Evolutionary conservation across 352 stramenopile species (phyloP).

Genomic region (Pythium apleroticum): DNA sequence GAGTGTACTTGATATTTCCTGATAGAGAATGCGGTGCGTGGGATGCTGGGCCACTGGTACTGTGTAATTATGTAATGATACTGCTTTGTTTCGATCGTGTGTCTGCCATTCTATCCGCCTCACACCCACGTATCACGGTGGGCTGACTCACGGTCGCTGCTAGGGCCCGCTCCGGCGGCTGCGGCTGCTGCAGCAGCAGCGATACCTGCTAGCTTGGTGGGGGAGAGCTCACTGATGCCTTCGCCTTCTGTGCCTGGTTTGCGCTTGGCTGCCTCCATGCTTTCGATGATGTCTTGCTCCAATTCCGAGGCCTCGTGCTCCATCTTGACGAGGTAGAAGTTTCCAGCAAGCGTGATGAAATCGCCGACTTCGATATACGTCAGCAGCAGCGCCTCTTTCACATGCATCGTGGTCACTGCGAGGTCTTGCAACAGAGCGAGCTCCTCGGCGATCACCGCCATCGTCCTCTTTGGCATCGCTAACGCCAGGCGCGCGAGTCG

Average conservation of each 20-base stretch:
- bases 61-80: conserved; percentile 23
- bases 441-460: conserved; percentile 40
- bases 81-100: background rate
- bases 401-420: conserved; percentile 27
- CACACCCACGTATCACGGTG: conserved; percentile 28
- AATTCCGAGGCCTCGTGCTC: conserved; percentile 54
- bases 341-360: conserved; percentile 59
- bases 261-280: conserved; percentile 33
- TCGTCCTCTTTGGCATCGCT: conserved; percentile 27
- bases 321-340: conserved; percentile 74
- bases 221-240: conserved; percentile 1
- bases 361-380: conserved; percentile 75
- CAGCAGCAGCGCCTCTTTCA: conserved; percentile 59
- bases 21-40: background rate
- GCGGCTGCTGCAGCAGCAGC: too few species aligned
- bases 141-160: conserved; percentile 12
- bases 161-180: background rate
- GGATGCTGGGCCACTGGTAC: background rate
- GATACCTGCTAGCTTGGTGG: background rate
- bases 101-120: background rate
- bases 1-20: background rate
- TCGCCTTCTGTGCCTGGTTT: conserved; percentile 15
- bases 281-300: conserved; percentile 35
- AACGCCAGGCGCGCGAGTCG: conserved; percentile 32
- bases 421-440: conserved; percentile 53